Base-by-base conservation (phyloP, 768 basidiomycete species). In the Tremella fuciformis region DNA sequence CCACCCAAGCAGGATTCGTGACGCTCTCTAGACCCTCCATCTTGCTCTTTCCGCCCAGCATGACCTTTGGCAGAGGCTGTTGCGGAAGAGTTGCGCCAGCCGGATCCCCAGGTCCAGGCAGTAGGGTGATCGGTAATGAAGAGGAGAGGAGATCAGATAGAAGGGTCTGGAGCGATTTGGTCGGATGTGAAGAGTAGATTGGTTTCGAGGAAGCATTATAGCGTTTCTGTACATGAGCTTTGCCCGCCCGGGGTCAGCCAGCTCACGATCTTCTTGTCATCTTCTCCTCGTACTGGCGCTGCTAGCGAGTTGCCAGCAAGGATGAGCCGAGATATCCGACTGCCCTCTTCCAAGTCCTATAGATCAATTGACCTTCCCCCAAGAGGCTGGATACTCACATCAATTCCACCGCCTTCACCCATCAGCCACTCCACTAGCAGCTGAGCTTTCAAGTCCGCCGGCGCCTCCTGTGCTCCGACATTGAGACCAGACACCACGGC, bases 1-100 rank as follows among this genome's bases (percentile, higher is more conserved):
- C 84, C 50, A 96, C 78, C 81, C 91, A 97, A 40, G 84, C 83
- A 15, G 96, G 96, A 71, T 98, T 99, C 9, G 91, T 92, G 78
- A 88, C 87, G 67, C 85, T 86, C 19, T 79, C 77, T 71, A 97
- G 89, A 29, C 72, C 76, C 42, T 66, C 64, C 55, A 68, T 66
- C 79, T 79, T 57, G 42, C n/a, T 22, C 81, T 82, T 57, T 76
- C 26, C 79, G 57, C 89, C 85, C 61, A 99, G 87, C 88, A 98
- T 92, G 6, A 90, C 88, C 29, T 86, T 84, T 49, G 96, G 96
- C 65, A 98, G 83, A 0, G 90, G 83, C 69, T 96, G 96, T 74
- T 99, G 96, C 2, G 96, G 96, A 64, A 99, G 79, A 39, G 93
- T 91, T 0, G 83, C 82, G 0, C 89, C 91, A 13, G 91, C 84